Conservation (phyloP, 768 basidiomycete species). For the Rhodotorula paludigena region DNA sequence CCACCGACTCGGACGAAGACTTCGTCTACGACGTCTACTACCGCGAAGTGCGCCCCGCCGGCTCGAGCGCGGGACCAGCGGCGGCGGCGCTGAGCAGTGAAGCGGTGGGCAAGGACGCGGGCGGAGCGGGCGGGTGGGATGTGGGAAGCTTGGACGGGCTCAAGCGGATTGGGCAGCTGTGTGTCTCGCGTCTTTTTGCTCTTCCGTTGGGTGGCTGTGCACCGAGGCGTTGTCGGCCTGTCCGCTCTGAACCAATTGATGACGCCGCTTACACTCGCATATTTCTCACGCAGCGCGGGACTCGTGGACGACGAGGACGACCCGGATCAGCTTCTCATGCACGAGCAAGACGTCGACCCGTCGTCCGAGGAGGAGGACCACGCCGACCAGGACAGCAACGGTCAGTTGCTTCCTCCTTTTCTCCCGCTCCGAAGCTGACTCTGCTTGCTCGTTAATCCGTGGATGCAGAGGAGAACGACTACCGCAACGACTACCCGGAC, state of each 20-base stretch:
- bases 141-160: constrained; percentile 28
- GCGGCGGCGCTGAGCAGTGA: neutral
- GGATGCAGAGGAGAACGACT: constrained; percentile 39
- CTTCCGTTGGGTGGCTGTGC: no score
- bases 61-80: neutral
- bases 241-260: no score
- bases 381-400: constrained; percentile 38
- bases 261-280: neutral
- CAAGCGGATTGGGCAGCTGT: constrained; percentile 38
- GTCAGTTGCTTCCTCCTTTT: neutral
- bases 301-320: constrained; percentile 8
- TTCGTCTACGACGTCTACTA: constrained; percentile 44
- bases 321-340: constrained; percentile 21
- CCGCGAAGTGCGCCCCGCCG: constrained; percentile 9
- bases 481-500: constrained; percentile 42
- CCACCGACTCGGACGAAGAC: neutral
- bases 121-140: constrained; percentile 3
- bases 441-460: neutral
- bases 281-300: neutral
- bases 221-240: no score
- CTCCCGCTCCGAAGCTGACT: neutral
- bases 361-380: constrained; percentile 34
- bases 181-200: no score
- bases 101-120: neutral
- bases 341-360: constrained; percentile 4